Conservation (phyloP, 176 grass and related monocot genomes). For the Hyparrhenia diplandra region DNA sequence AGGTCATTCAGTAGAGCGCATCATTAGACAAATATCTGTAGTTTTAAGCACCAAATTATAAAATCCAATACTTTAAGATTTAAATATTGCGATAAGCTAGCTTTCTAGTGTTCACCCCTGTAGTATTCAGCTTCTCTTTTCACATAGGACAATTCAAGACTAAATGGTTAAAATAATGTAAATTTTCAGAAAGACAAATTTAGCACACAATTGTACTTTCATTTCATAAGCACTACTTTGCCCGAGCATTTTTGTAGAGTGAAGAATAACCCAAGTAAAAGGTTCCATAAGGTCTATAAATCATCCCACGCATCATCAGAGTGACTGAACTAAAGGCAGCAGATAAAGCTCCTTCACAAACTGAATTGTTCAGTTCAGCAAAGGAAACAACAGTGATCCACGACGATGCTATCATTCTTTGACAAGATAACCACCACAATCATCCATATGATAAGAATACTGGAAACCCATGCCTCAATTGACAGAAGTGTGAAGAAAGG, state of each 20-base stretch:
- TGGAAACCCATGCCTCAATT: background rate
- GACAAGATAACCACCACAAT: background rate
- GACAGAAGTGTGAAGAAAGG: background rate
- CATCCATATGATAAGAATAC: background rate
- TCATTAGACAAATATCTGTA: background rate
- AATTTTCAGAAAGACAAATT: background rate
- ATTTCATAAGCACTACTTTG: background rate
- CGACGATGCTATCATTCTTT: background rate
- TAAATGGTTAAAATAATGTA: background rate
- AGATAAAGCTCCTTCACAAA: background rate
- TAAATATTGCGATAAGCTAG: background rate
- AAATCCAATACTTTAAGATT: background rate
- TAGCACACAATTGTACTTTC: background rate
- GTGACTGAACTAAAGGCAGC: background rate
- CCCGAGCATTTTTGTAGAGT: background rate
- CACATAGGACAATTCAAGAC: background rate
- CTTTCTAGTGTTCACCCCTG: background rate
- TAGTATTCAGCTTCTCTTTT: background rate
- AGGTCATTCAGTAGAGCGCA: background rate
- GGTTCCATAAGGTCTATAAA: background rate
- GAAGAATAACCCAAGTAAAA: background rate
- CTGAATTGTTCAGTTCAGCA: background rate
- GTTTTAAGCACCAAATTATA: background rate
- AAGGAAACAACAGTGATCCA: background rate
- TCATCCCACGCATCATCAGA: background rate